Base-by-base conservation (phyloP, 805 yeast genomes). In the Ogataea ganodermae region DNA sequence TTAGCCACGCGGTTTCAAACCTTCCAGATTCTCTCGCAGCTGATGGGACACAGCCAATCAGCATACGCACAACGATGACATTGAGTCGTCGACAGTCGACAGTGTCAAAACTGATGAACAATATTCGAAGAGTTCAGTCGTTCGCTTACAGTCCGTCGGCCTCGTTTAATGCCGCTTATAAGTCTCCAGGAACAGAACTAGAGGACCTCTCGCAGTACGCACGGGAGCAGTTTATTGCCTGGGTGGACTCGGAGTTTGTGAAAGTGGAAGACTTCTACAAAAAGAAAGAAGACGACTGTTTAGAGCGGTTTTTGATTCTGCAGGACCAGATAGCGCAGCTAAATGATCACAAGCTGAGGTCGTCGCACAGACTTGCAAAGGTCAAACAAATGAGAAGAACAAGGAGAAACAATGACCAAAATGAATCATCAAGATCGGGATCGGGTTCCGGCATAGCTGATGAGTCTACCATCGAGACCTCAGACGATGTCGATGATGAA, bases 301-400 rank as follows among this genome's bases (percentile, higher is more conserved):
- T 80, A 36, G 79, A 78, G 47, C 70, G 92, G 48, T 84, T 76
- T 54, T 63, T 81, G 10, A 58, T 83, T 3, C 60, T 89, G 18
- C 86, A 85, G 60, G 86, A 80, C 55, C 96, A 89, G 63, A 61
- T 89, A 36, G 75, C 75, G 47, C 84, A 83, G 56, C 61, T 86
- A 46, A 72, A 79, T 37, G 84, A 83, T 36, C 87, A 83, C 48
- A 73, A 68, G 47, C 43, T 53, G 22, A 46, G 52, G 36, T 60
- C 68, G 9, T 54, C 61, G 41, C 49, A 45, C 10, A 54, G 48
- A 40, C 42, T 52, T 20, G 28, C 37, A 20, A 44, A 38, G 22
- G 39, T 56, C 13, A 49, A 48, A 18, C 22, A 45, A 30, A 4
- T 42, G 26, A 51, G 58, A 21, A 54, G 44, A 35, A 48, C 37